These are phyloP conservation scores for Suhomyces choctaworum DNA, from an alignment of 1,139 yeast species.

Conservation along the genomic window DNA sequence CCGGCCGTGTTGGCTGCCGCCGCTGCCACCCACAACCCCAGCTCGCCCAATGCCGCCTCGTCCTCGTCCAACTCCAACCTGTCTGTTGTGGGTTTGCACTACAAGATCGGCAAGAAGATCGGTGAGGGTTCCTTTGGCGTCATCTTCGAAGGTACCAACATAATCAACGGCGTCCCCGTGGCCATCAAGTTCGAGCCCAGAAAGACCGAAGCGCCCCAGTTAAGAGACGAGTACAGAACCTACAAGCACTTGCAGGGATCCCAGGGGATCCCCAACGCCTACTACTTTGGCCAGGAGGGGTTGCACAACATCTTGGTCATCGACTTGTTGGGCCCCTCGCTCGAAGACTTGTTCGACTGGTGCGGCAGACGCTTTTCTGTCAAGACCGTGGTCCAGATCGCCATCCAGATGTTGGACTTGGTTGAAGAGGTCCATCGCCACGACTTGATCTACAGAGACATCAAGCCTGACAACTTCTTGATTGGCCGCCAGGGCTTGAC, in stretches of 20 bases:
- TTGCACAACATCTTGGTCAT: slow-evolving; percentile 90
- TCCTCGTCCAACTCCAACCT: slow-evolving; percentile 23
- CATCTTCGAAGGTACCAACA: slow-evolving; percentile 90
- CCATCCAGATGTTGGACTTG: slow-evolving; percentile 87
- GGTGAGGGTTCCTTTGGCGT: slow-evolving; percentile 99
- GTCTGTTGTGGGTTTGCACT: slow-evolving; percentile 64
- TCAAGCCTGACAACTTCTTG: slow-evolving; percentile 92
- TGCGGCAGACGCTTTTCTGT: slow-evolving; percentile 88
- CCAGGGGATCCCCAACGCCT: slow-evolving; percentile 89
- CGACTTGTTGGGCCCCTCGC: slow-evolving; percentile 90
- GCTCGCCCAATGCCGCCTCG: slow-evolving; percentile 19
- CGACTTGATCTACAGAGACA: slow-evolving; percentile 89
- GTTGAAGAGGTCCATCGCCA: slow-evolving; percentile 88
- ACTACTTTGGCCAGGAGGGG: slow-evolving; percentile 97
- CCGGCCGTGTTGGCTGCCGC: slow-evolving; percentile 47
- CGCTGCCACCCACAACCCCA: slow-evolving; percentile 33
- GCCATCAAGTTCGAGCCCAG: slow-evolving; percentile 83
- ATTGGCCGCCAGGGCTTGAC: slow-evolving; percentile 70
- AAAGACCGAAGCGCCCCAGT: slow-evolving; percentile 96
- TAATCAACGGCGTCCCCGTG: slow-evolving; percentile 75
- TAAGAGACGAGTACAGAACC: slow-evolving; percentile 92
- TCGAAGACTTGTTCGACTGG: slow-evolving; percentile 97
- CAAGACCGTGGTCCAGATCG: slow-evolving; percentile 87
- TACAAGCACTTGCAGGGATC: slow-evolving; percentile 81
- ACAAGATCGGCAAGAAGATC: slow-evolving; percentile 92